These are phyloP conservation scores for Zoysia japonica DNA, from an alignment of 176 grass and related monocot genomes.

Conservation along the genomic window DNA sequence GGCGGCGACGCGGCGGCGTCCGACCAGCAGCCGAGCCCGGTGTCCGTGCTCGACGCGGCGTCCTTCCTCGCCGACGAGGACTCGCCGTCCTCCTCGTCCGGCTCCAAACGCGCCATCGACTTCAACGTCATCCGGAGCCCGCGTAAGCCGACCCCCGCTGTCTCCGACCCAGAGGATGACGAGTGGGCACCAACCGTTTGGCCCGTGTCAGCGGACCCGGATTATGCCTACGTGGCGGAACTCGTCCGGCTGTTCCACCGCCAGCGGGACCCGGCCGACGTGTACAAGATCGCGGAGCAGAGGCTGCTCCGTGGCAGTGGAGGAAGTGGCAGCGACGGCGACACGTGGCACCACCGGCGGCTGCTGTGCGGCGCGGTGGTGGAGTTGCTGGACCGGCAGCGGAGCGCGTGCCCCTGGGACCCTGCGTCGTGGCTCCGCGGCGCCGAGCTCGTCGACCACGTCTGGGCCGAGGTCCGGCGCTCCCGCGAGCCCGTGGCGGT, in stretches of 20 bases:
- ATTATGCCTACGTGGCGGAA: conserved; percentile 63
- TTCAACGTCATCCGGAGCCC: conserved; percentile 21
- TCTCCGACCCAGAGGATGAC: conserved; percentile 41
- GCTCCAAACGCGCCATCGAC: conserved; percentile 52
- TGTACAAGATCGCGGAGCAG: conserved; percentile 41
- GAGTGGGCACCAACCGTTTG: conserved; percentile 15
- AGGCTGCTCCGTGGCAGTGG: neutral
- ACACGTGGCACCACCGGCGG: conserved; percentile 49
- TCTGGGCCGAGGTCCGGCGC: conserved; percentile 60
- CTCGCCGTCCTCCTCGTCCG: conserved; percentile 68
- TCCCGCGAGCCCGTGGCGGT: conserved; percentile 36
- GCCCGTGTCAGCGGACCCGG: conserved; percentile 34
- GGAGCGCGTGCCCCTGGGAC: conserved; percentile 57
- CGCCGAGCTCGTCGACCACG: conserved; percentile 35
- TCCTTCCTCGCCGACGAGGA: conserved; percentile 73
- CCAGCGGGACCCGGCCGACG: conserved; percentile 31
- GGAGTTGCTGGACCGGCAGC: conserved; percentile 62
- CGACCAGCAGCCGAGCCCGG: conserved; percentile 83
- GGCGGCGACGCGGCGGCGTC: conserved; percentile 26
- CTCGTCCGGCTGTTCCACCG: conserved; percentile 41
- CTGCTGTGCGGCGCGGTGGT: conserved; percentile 61
- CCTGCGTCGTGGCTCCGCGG: conserved; percentile 33
- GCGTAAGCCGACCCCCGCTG: too few species aligned
- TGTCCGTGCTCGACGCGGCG: conserved; percentile 81
- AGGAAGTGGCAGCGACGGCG: neutral